Evolutionary conservation across 2,329 filamentous ascomycete genomes (phyloP), one percentile per base, ranked within the genome.

Genomic region (Fusarium torreyae): DNA sequence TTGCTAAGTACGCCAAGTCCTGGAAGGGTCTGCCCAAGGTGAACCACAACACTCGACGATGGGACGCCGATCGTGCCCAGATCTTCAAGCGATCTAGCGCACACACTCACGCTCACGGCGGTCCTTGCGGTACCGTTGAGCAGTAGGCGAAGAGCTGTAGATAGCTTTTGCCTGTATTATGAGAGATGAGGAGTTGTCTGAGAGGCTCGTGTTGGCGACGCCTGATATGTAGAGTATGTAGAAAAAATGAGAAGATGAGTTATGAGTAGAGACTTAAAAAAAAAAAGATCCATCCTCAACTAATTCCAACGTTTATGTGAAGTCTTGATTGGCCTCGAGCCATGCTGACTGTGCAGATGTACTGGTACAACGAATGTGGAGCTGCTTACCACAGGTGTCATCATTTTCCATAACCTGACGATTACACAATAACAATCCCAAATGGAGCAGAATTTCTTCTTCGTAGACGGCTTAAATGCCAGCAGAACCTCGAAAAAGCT

Each of bases 1-100:
- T 82, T 9, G 80, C 81, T 66, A 79, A 77, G 71, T 83, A 82
- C 59, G 80, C 81, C 39, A 64, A 74, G 55, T 81, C 79, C 72
- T 82, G 76, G 49, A 77, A 80, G 51, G 66, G 72, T 6, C 68
- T 82, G n/a, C 76, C 77, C 13, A 40, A 46, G 63, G 22, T 77
- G 68, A 50, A 71, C 67, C 71, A 63, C 71, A 40, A 60, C 59
- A 74, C 76, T 60, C 70, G 78, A 45, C 59, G 77, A 22, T 77
- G 76, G 69, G 75, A 64, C 17, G 77, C 72, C 9, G 77, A 79
- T 40, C 68, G 67, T 6, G 74, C 76, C 6, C 69, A 73, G 59
- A 68, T 75, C 53, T 69, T 77, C 60, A 75, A 76, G 73, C 63
- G 76, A 40, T 62, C 63, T 1, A 62, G 67, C 8, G 58, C 49